Conservation (phyloP, 2,329 filamentous ascomycete genomes). For the Exophiala spinifera region DNA sequence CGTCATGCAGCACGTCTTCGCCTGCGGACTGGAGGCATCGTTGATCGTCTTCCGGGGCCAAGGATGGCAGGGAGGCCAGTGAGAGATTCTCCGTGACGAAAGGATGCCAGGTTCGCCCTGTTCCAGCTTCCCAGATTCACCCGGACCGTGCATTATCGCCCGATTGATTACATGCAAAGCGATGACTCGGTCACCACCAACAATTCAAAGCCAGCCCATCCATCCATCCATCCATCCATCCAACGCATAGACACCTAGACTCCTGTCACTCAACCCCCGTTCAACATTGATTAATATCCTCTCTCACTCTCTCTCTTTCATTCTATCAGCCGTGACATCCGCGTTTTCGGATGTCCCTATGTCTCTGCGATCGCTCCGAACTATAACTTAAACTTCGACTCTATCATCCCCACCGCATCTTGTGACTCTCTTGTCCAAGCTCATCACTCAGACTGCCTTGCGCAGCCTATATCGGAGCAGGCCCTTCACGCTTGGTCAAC, state of each 20-base stretch:
- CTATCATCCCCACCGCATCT: slow-evolving; percentile 9
- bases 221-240: background rate
- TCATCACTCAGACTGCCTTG: background rate
- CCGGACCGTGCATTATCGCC: slow-evolving; percentile 5
- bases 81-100: too few relatives aligned
- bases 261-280: background rate
- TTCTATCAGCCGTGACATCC: background rate
- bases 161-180: background rate
- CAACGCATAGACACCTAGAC: background rate
- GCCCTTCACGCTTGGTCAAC: slow-evolving; percentile 9
- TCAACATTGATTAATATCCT: slow-evolving; percentile 2
- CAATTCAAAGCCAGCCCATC: background rate
- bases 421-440: slow-evolving; percentile 5
- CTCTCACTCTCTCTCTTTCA: background rate
- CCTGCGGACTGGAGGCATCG: background rate
- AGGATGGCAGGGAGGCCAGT: too few relatives aligned
- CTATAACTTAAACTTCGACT: slow-evolving; percentile 1
- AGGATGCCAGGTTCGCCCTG: background rate
- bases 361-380: background rate
- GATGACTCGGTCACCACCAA: slow-evolving; percentile 8
- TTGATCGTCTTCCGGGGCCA: background rate
- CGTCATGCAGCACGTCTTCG: background rate
- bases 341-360: background rate
- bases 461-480: slow-evolving; percentile 18
- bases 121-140: slow-evolving; percentile 2